Evolutionary conservation across 2,329 filamentous ascomycete genomes (phyloP).

Genomic region (Aureobasidium musti): DNA sequence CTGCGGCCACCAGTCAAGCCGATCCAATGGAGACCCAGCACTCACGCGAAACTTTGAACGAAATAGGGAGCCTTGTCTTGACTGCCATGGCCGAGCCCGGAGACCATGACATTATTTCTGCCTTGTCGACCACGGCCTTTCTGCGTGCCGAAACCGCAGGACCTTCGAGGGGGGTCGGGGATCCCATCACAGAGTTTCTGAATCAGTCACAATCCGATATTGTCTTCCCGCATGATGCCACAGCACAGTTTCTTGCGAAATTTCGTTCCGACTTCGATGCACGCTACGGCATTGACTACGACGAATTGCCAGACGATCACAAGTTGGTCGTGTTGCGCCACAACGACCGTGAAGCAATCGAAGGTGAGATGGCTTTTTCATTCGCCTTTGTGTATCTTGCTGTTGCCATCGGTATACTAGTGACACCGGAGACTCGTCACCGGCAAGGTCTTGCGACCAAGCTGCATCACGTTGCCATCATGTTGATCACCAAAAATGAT

Average conservation of each 20-base stretch:
- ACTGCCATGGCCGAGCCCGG: constrained; percentile 18
- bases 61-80: constrained; percentile 10
- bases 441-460: neutral
- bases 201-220: constrained; percentile 4
- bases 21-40: neutral
- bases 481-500: constrained; percentile 1
- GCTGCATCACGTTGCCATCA: neutral
- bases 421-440: constrained; percentile 2
- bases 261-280: neutral
- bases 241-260: neutral
- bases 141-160: neutral
- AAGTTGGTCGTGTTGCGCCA: neutral
- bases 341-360: neutral
- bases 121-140: constrained; percentile 4
- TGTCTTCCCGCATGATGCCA: constrained; percentile 1
- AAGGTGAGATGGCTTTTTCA: neutral
- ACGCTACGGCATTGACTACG: constrained; percentile 1
- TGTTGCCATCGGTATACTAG: constrained; percentile 11
- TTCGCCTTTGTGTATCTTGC: constrained; percentile 16
- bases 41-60: constrained; percentile 12
- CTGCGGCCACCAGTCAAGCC: neutral
- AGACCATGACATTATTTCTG: constrained; percentile 8
- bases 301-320: neutral
- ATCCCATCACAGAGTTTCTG: neutral
- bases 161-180: neutral